A percentile compares a stretch with the other conserved stretches of the same genome.
phyloP scores from a whole-genome alignment of 2,329 filamentous ascomycete genomes.

The Penicillium sp. region DNA sequence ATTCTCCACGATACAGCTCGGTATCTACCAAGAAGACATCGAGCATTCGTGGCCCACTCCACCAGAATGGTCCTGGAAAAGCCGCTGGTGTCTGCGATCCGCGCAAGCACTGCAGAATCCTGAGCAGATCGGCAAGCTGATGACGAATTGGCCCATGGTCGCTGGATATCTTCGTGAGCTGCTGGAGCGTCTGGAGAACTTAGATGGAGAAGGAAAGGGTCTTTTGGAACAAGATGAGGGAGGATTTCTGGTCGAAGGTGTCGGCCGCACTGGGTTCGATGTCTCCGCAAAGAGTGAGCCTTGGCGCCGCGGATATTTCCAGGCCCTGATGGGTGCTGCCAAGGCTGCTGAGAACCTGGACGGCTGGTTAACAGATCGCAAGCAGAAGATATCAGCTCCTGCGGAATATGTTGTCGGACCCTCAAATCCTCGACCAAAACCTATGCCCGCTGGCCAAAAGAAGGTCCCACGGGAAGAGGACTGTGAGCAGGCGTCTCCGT shows the following conservation, averaged over 20 bases:
- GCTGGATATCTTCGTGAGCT: conserved; percentile 60
- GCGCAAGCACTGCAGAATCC: conserved; percentile 60
- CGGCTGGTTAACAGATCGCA: conserved; percentile 70
- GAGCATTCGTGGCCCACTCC: conserved; percentile 79
- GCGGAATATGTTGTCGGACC: conserved; percentile 73
- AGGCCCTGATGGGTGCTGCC: conserved; percentile 74
- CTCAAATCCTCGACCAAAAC: conserved; percentile 75
- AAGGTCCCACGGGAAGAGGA: conserved; percentile 70
- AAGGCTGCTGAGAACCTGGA: conserved; percentile 77
- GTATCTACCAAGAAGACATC: conserved; percentile 68
- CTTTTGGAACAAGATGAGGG: conserved; percentile 55
- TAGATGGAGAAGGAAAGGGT: conserved; percentile 64
- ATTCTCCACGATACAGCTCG: conserved; percentile 60
- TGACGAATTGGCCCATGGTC: conserved; percentile 68
- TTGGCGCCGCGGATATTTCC: conserved; percentile 83
- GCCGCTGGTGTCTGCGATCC: conserved; percentile 64
- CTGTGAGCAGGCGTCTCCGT: conserved; percentile 65
- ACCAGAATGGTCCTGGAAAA: conserved; percentile 72
- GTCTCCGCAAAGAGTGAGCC: conserved; percentile 72
- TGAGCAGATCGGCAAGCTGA: conserved; percentile 51
- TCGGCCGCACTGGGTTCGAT: conserved; percentile 62
- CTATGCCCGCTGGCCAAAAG: conserved; percentile 62
- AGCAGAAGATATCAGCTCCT: conserved; percentile 64
- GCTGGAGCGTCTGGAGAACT: conserved; percentile 67
- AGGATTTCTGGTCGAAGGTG: conserved; percentile 53